phyloP scores from a whole-genome alignment of 495 filamentous ascomycete species.

The Lasiosphaeria ovina region DNA sequence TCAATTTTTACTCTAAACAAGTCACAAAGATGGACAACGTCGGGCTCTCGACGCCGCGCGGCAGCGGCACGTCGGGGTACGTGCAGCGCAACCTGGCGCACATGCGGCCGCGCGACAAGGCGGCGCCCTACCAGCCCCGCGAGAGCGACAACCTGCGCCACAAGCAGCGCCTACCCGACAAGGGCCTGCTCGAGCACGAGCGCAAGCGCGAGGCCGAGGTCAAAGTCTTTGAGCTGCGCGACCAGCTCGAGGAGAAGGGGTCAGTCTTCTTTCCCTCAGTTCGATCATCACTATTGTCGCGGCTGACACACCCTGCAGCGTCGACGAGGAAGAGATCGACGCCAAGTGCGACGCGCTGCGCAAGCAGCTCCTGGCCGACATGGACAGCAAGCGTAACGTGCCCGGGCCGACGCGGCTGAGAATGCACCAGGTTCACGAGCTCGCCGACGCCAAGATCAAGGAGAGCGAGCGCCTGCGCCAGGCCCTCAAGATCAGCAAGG shows the following conservation, averaged over 20 bases:
- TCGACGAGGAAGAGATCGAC: constrained; percentile 81
- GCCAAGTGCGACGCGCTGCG: constrained; percentile 60
- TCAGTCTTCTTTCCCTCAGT: constrained; percentile 32
- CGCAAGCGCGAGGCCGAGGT: constrained; percentile 85
- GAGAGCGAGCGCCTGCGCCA: constrained; percentile 87
- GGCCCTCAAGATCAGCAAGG: constrained; percentile 82
- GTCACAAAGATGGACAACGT: constrained; percentile 90
- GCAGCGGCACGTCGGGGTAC: constrained; percentile 94
- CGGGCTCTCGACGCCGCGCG: constrained; percentile 91
- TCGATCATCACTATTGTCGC: background rate
- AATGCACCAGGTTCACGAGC: constrained; percentile 91
- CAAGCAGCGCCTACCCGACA: constrained; percentile 79
- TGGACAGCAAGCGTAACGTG: constrained; percentile 34
- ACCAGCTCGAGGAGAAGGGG: constrained; percentile 87
- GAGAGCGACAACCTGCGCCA: constrained; percentile 60
- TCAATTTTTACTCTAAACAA: background rate
- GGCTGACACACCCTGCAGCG: constrained; percentile 37
- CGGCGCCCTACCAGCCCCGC: constrained; percentile 59
- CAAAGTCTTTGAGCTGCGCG: constrained; percentile 85
- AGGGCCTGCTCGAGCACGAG: constrained; percentile 91
- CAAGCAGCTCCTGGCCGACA: constrained; percentile 58
- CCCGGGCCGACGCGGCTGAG: constrained; percentile 57
- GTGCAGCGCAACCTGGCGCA: constrained; percentile 93
- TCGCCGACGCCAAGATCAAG: constrained; percentile 92
- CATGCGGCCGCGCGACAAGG: constrained; percentile 70